Percentiles rank a stretch among this genome's conserved stretches.
phyloP scores from a whole-genome alignment of 306 rosid genomes.

The Albizia julibrissin region DNA sequence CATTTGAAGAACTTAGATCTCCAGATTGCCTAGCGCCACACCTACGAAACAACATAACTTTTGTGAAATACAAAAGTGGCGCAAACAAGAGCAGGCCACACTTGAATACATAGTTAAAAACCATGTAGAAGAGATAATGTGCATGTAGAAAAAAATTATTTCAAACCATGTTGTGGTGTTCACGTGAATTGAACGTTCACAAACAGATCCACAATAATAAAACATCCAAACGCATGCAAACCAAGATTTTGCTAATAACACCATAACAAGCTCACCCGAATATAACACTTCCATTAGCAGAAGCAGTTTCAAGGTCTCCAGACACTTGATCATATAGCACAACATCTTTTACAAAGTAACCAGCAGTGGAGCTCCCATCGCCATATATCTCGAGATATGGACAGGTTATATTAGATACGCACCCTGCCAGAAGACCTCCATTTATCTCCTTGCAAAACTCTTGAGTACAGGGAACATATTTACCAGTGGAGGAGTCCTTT shows the following conservation, averaged over 20 bases:
- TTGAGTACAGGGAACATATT: conserved; percentile 69
- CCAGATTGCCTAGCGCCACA: conserved; percentile 98
- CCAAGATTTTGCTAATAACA: conserved; percentile 7
- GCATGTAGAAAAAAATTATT: background rate
- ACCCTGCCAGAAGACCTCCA: conserved; percentile 74
- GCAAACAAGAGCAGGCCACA: conserved; percentile 19
- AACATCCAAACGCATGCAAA: conserved; percentile 19
- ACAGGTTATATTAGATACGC: conserved; percentile 66
- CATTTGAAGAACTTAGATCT: conserved; percentile 64
- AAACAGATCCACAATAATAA: conserved; percentile 14
- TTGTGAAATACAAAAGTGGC: conserved; percentile 19
- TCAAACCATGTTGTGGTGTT: conserved; percentile 3
- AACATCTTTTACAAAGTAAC: conserved; percentile 75
- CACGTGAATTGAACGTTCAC: conserved; percentile 21
- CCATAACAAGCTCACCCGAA: conserved; percentile 71
- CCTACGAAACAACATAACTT: conserved; percentile 48
- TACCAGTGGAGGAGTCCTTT: conserved; percentile 70
- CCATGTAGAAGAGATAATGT: conserved; percentile 1
- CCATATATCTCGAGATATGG: conserved; percentile 93
- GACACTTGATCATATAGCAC: conserved; percentile 80
- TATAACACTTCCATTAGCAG: conserved; percentile 83
- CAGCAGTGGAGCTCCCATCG: conserved; percentile 97
- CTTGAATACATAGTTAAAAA: conserved; percentile 16
- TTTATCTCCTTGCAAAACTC: conserved; percentile 78
- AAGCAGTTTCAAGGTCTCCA: conserved; percentile 82